phyloP scores from a whole-genome alignment of 805 yeast genomes.

The Metschnikowia chrysomelidarum region DNA sequence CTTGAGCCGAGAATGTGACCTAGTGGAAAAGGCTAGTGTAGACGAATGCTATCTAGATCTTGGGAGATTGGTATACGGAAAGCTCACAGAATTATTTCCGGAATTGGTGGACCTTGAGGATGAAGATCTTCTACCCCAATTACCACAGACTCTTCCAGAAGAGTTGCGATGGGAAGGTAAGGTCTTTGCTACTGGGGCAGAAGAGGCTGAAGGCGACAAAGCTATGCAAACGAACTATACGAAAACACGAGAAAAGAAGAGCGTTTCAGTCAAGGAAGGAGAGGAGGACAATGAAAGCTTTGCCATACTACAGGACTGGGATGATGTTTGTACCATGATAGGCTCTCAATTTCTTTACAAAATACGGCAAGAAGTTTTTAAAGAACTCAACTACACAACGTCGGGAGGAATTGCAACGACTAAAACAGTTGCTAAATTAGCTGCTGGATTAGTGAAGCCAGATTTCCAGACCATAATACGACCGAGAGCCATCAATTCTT shows the following conservation, averaged over 20 bases:
- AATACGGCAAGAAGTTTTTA: slow-evolving; percentile 51
- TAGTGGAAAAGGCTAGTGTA: slow-evolving; percentile 90
- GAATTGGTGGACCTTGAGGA: slow-evolving; percentile 24
- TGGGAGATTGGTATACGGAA: slow-evolving; percentile 58
- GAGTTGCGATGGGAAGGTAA: slow-evolving; percentile 33
- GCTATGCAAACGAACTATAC: slow-evolving; percentile 3
- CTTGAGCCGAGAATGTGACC: slow-evolving; percentile 57
- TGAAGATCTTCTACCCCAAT: slow-evolving; percentile 39
- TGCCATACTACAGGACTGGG: slow-evolving; percentile 53
- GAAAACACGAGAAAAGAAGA: slow-evolving; percentile 4
- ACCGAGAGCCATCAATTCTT: slow-evolving; percentile 44
- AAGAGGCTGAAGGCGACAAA: slow-evolving; percentile 4
- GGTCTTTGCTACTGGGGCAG: slow-evolving; percentile 11
- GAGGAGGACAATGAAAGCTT: neutral
- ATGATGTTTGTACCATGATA: slow-evolving; percentile 65
- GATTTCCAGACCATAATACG: slow-evolving; percentile 77
- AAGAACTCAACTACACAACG: slow-evolving; percentile 72
- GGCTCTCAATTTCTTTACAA: slow-evolving; percentile 61
- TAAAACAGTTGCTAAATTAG: slow-evolving; percentile 80
- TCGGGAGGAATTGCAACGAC: slow-evolving; percentile 84
- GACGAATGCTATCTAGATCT: slow-evolving; percentile 90
- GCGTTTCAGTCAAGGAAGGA: slow-evolving; percentile 46
- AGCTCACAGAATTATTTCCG: slow-evolving; percentile 48
- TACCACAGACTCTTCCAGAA: slow-evolving; percentile 39
- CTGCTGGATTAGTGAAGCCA: slow-evolving; percentile 83